phyloP scores from a whole-genome alignment of 108 stramenopile genomes.

The Schizochytrium sp. region DNA sequence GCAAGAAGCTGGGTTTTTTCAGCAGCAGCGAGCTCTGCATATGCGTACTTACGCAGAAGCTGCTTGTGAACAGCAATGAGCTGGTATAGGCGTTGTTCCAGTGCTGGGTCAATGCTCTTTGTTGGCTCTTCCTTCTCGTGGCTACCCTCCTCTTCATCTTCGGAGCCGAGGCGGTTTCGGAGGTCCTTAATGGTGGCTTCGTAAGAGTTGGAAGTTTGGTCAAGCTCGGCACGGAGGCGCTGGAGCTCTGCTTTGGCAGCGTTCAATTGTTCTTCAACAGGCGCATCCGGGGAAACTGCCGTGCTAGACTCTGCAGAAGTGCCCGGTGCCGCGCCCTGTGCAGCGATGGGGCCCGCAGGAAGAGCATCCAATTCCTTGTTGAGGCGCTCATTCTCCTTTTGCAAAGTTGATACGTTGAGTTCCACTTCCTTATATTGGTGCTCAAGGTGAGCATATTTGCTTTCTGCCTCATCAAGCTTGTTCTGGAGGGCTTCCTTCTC shows the following conservation, averaged over 20 bases:
- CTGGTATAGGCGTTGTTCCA: slow-evolving; percentile 67
- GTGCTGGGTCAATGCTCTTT: slow-evolving; percentile 17
- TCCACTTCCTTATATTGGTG: slow-evolving; percentile 46
- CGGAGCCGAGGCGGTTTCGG: not conserved
- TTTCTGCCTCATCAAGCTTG: slow-evolving; percentile 40
- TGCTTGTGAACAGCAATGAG: slow-evolving; percentile 67
- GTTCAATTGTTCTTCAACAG: not conserved
- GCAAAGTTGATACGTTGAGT: not conserved
- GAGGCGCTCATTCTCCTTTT: slow-evolving; percentile 59
- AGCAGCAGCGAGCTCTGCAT: slow-evolving; percentile 62
- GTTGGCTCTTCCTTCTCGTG: not conserved
- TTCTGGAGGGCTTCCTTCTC: slow-evolving; percentile 26
- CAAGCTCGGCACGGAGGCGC: not conserved
- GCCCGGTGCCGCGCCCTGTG: not conserved
- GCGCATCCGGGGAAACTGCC: not conserved
- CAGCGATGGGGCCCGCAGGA: not conserved
- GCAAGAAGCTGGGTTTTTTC: slow-evolving; percentile 63
- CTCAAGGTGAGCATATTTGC: slow-evolving; percentile 42
- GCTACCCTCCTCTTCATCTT: not conserved
- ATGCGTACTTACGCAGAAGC: slow-evolving; percentile 67
- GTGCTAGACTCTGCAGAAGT: not conserved
- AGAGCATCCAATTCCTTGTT: slow-evolving; percentile 52
- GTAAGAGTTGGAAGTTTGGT: not conserved
- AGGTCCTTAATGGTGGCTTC: not conserved
- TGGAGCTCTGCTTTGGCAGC: not conserved